Percentiles rank a stretch among this genome's conserved stretches.
Evolutionary conservation across 768 basidiomycete genomes (phyloP).

Genomic region (Clavaria fumosa): DNA sequence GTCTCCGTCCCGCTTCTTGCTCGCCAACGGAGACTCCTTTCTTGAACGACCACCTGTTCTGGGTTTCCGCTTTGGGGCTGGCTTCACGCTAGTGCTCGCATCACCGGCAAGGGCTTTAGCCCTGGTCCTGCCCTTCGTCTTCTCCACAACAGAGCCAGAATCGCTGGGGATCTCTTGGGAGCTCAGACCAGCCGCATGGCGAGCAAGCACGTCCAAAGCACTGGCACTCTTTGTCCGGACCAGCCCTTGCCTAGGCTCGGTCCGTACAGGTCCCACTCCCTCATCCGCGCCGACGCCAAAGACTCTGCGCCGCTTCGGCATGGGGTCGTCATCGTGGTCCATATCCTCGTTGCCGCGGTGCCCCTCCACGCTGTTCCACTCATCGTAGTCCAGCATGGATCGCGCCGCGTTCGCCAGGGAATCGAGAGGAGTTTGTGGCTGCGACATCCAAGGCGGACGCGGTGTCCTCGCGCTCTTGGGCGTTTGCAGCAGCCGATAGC

Average conservation of each 20-base stretch:
- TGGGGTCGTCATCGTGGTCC: neutral
- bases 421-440: conserved; percentile 33
- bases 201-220: conserved; percentile 60
- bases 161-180: conserved; percentile 6
- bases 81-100: neutral
- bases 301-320: conserved; percentile 6
- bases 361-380: conserved; percentile 5
- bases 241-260: no score
- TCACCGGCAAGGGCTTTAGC: conserved; percentile 1
- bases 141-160: neutral
- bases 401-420: conserved; percentile 45
- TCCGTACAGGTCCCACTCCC: conserved; percentile 21
- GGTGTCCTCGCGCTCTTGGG: neutral
- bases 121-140: neutral
- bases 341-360: neutral
- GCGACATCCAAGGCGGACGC: conserved; percentile 9
- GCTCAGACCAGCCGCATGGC: conserved; percentile 31
- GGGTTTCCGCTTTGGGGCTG: conserved; percentile 8
- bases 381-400: conserved; percentile 21
- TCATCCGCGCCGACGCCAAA: neutral
- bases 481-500: neutral
- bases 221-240: no score
- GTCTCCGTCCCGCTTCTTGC: conserved; percentile 7
- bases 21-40: conserved; percentile 6
- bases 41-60: conserved; percentile 7